Evolutionary conservation across 352 stramenopile species (phyloP).

Genomic region (Phytopythium ostracodes): DNA sequence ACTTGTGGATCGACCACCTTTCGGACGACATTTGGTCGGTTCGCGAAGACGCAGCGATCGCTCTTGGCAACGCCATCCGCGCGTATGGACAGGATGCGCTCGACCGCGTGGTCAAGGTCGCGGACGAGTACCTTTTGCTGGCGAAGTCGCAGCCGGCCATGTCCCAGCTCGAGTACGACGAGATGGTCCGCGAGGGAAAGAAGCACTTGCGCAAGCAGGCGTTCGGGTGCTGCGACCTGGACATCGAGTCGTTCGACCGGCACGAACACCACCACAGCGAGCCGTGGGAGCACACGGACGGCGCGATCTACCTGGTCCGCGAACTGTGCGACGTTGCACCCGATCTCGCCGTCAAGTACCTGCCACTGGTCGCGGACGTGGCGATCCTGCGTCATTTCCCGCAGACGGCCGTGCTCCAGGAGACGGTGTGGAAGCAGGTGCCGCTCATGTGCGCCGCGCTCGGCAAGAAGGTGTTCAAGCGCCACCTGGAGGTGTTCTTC

Average conservation of each 20-base stretch:
- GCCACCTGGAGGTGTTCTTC: constrained; percentile 82
- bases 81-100: constrained; percentile 88
- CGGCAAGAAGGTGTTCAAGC: constrained; percentile 83
- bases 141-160: constrained; percentile 91
- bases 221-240: constrained; percentile 94
- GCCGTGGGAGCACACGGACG: constrained; percentile 95
- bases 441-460: constrained; percentile 66
- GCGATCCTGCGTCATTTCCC: constrained; percentile 75
- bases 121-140: constrained; percentile 65
- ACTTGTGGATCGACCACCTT: constrained; percentile 93
- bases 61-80: constrained; percentile 90
- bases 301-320: constrained; percentile 94
- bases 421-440: constrained; percentile 85
- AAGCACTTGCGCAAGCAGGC: constrained; percentile 92
- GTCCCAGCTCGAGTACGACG: constrained; percentile 91
- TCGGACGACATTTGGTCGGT: constrained; percentile 98
- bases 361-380: constrained; percentile 62
- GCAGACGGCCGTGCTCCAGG: constrained; percentile 67
- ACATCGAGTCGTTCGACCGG: constrained; percentile 91
- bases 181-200: constrained; percentile 88
- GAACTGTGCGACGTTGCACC: constrained; percentile 83
- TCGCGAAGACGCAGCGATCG: constrained; percentile 93
- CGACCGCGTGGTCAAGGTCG: constrained; percentile 67
- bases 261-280: constrained; percentile 83
- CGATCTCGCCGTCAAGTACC: constrained; percentile 40